A percentile compares a stretch with the other conserved stretches of the same genome.
Evolutionary conservation across 768 basidiomycete genomes (phyloP).

Genomic region (Russula sp.): DNA sequence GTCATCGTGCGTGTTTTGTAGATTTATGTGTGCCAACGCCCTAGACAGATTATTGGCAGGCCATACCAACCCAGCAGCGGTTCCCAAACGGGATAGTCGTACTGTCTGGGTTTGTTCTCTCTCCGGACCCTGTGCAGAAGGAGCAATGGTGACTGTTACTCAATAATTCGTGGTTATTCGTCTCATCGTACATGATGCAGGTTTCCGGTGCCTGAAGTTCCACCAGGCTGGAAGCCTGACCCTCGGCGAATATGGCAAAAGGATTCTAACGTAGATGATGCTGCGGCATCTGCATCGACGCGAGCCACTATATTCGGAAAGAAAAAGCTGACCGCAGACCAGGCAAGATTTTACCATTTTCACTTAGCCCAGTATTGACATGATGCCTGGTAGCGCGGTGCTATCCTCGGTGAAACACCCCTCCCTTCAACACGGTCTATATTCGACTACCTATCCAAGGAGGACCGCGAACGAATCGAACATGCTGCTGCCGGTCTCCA

Average conservation of each 20-base stretch:
- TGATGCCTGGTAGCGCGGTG: constrained; percentile 57
- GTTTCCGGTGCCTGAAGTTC: constrained; percentile 81
- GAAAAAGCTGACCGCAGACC: constrained; percentile 20
- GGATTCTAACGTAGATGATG: constrained; percentile 36
- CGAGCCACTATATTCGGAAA: constrained; percentile 48
- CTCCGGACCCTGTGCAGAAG: constrained; percentile 59
- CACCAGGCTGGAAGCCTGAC: constrained; percentile 79
- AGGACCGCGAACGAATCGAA: constrained; percentile 81
- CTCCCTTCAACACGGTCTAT: constrained; percentile 72
- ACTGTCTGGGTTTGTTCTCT: constrained; percentile 68
- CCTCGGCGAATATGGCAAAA: constrained; percentile 69
- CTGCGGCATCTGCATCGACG: constrained; percentile 36
- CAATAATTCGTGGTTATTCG: constrained; percentile 18
- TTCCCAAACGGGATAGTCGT: constrained; percentile 77
- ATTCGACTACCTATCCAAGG: constrained; percentile 91
- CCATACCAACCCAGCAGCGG: constrained; percentile 29
- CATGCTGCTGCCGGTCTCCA: constrained; percentile 39
- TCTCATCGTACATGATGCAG: constrained; percentile 36
- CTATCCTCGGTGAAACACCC: constrained; percentile 75
- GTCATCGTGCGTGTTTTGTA: not conserved
- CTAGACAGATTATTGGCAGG: constrained; percentile 20
- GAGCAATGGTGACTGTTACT: constrained; percentile 53
- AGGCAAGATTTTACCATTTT: not conserved
- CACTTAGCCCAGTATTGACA: not conserved
- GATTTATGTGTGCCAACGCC: not conserved